phyloP scores from a whole-genome alignment of 371 early-diverging fungal species.

The Mortierella polycephala region DNA sequence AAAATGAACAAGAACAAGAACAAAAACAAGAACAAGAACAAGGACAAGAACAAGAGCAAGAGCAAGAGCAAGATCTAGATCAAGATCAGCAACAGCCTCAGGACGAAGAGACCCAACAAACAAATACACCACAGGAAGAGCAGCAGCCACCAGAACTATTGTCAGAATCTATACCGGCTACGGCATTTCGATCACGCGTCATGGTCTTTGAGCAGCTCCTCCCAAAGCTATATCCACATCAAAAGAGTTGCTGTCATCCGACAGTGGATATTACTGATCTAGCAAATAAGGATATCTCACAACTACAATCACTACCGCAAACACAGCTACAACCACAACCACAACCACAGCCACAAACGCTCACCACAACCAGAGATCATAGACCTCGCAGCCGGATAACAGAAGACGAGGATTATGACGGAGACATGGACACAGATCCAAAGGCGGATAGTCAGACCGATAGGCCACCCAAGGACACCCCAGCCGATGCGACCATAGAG shows the following conservation, averaged over 20 bases:
- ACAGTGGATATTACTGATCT: slow-evolving; percentile 41
- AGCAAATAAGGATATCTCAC: slow-evolving; percentile 21
- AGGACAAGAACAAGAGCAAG: slow-evolving; percentile 2
- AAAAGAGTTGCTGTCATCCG: slow-evolving; percentile 56
- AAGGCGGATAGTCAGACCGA: neutral
- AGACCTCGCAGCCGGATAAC: slow-evolving; percentile 1
- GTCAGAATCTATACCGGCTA: slow-evolving; percentile 37
- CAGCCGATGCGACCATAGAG: neutral
- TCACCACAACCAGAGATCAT: neutral
- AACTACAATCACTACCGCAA: neutral
- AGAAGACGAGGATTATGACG: slow-evolving; percentile 37
- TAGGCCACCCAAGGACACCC: neutral
- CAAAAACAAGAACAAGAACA: neutral
- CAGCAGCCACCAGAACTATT: slow-evolving; percentile 11
- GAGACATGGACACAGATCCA: slow-evolving; percentile 12
- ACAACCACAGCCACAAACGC: neutral
- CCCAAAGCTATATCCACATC: slow-evolving; percentile 61
- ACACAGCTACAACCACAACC: neutral
- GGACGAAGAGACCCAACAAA: neutral
- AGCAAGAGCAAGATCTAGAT: neutral
- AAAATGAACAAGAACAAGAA: neutral
- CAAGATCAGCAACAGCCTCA: neutral
- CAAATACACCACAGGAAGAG: slow-evolving; percentile 10
- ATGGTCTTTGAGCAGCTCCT: slow-evolving; percentile 81
- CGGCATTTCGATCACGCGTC: slow-evolving; percentile 73